Conservation (phyloP, 1,139 yeast species). For the Yamadazyma blattariae region DNA sequence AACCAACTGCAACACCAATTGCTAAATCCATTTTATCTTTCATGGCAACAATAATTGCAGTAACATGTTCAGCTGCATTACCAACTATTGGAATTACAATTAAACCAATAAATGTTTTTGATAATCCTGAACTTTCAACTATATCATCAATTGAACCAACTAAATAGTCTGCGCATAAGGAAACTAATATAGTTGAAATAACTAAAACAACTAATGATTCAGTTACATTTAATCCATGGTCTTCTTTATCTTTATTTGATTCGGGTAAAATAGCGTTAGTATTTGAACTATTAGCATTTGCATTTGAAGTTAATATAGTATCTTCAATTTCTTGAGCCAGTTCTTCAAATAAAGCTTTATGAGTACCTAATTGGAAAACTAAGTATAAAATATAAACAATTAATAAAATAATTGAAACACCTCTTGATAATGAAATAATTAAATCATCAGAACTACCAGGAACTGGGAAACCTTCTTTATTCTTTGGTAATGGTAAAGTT, state of each 20-base stretch:
- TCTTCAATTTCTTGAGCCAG: constrained; percentile 38
- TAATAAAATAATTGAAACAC: constrained; percentile 77
- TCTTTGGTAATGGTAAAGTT: constrained; percentile 48
- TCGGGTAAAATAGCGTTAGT: no score
- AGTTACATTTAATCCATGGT: constrained; percentile 33
- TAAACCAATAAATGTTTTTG: constrained; percentile 93
- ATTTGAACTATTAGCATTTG: constrained; percentile 24
- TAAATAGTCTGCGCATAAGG: constrained; percentile 88
- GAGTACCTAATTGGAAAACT: constrained; percentile 86
- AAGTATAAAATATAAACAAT: constrained; percentile 76
- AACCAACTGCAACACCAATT: constrained; percentile 96
- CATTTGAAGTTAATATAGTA: constrained; percentile 31
- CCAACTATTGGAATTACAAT: constrained; percentile 95
- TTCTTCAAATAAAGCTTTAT: constrained; percentile 53
- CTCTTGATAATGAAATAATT: constrained; percentile 78
- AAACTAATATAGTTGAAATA: constrained; percentile 72
- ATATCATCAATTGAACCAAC: constrained; percentile 91
- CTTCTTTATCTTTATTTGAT: constrained; percentile 13
- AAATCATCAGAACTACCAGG: constrained; percentile 43
- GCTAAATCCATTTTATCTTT: constrained; percentile 98
- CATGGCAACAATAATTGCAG: constrained; percentile 91
- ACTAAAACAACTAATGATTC: constrained; percentile 51
- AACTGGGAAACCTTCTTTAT: constrained; percentile 30
- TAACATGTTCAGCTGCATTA: constrained; percentile 97
- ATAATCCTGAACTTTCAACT: constrained; percentile 78